phyloP scores from a whole-genome alignment of 202 grass and related monocot genomes.

The Musa balbisiana region DNA sequence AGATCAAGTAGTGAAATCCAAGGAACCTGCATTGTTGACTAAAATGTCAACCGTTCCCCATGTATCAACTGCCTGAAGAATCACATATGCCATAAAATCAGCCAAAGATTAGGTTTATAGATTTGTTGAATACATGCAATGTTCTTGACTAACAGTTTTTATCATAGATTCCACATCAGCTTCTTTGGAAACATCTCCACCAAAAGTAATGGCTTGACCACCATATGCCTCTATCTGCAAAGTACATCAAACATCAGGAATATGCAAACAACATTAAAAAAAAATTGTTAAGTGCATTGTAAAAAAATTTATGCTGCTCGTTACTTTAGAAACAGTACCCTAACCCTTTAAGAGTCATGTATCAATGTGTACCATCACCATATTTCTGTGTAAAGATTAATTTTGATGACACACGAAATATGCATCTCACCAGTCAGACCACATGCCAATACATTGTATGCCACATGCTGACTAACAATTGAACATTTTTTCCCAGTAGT shows the following conservation, averaged over 20 bases:
- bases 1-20: slow-evolving; percentile 2
- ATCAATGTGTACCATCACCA: neutral
- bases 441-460: neutral
- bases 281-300: too few relatives aligned
- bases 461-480: neutral
- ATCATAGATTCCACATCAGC: slow-evolving; percentile 92
- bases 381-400: neutral
- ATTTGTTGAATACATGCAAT: neutral
- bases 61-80: slow-evolving; percentile 63
- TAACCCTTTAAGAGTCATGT: neutral
- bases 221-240: slow-evolving; percentile 68
- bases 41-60: slow-evolving; percentile 96
- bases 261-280: neutral
- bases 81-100: neutral
- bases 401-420: neutral
- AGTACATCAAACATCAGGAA: neutral
- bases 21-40: slow-evolving; percentile 91
- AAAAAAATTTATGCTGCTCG: neutral
- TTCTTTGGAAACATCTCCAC: slow-evolving; percentile 97
- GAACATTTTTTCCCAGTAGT: neutral
- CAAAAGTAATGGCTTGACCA: slow-evolving; percentile 86
- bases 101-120: neutral
- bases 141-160: slow-evolving; percentile 66
- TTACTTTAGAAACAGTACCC: neutral
- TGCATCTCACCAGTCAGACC: neutral